A percentile compares a stretch with the other conserved stretches of the same genome.
Conservation (phyloP, 75 land plant species). For the Larix kaempferi region DNA sequence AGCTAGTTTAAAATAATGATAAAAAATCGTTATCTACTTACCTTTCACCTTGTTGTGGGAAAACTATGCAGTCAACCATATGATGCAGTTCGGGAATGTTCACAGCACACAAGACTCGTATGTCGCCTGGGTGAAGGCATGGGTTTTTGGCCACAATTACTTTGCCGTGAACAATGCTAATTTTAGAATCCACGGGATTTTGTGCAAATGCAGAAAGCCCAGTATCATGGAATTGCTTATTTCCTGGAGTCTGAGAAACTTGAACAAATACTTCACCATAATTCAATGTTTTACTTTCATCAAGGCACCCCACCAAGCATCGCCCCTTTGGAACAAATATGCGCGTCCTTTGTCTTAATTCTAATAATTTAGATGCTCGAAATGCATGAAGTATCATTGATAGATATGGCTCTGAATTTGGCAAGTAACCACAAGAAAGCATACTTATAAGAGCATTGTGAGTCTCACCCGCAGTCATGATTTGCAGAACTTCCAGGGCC, state of each 20-base stretch:
- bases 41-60: constrained; percentile 92
- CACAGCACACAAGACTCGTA: constrained; percentile 64
- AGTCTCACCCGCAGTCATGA: constrained; percentile 53
- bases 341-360: constrained; percentile 58
- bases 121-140: constrained; percentile 93
- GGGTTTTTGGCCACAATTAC: constrained; percentile 91
- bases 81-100: constrained; percentile 64
- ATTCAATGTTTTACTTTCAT: constrained; percentile 68
- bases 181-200: constrained; percentile 2
- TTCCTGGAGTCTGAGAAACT: constrained; percentile 40
- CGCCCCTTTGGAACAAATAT: constrained; percentile 80
- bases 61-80: constrained; percentile 92
- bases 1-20: too few species aligned
- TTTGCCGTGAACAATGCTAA: constrained; percentile 49
- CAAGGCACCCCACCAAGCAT: constrained; percentile 88
- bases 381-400: constrained; percentile 73
- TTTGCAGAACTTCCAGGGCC: constrained; percentile 61
- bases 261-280: constrained; percentile 93
- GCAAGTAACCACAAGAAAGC: constrained; percentile 65
- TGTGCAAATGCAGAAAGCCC: background rate
- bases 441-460: constrained; percentile 55
- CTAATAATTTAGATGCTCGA: constrained; percentile 66
- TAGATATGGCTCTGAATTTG: constrained; percentile 76
- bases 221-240: background rate
- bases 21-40: constrained; percentile 8